Conservation (phyloP, 768 basidiomycete genomes). For the Suillus hirtellus region DNA sequence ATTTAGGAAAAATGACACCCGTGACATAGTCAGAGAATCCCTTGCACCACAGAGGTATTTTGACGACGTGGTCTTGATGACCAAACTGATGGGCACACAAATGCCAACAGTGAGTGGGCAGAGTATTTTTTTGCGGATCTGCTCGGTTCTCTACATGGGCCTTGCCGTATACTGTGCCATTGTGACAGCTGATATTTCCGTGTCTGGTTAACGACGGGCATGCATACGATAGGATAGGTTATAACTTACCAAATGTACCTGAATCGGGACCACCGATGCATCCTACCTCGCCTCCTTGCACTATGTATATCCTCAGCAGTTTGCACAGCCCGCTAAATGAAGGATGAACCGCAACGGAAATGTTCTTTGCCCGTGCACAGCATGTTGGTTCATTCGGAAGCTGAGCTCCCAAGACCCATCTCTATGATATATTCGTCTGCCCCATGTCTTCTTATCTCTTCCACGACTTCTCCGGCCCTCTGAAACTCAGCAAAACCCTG, state of each 20-base stretch:
- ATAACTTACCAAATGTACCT: not conserved
- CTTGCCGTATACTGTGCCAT: not conserved
- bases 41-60: not conserved
- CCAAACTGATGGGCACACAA: not conserved
- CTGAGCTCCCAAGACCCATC: slow-evolving; percentile 59
- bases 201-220: not conserved
- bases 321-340: not conserved
- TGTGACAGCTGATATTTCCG: not conserved
- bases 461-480: slow-evolving; percentile 68
- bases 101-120: not conserved
- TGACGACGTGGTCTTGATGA: not conserved
- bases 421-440: slow-evolving; percentile 56
- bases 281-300: not conserved
- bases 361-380: not conserved
- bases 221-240: not conserved
- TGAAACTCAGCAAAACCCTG: slow-evolving; percentile 60
- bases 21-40: not conserved
- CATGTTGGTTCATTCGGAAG: not conserved
- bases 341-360: not conserved
- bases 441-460: slow-evolving; percentile 61
- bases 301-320: not conserved
- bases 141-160: not conserved
- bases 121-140: not conserved
- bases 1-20: not conserved
- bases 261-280: not conserved